Evolutionary conservation across 2,329 filamentous ascomycete genomes (phyloP).

Genomic region (Trichoderma koningiopsis): DNA sequence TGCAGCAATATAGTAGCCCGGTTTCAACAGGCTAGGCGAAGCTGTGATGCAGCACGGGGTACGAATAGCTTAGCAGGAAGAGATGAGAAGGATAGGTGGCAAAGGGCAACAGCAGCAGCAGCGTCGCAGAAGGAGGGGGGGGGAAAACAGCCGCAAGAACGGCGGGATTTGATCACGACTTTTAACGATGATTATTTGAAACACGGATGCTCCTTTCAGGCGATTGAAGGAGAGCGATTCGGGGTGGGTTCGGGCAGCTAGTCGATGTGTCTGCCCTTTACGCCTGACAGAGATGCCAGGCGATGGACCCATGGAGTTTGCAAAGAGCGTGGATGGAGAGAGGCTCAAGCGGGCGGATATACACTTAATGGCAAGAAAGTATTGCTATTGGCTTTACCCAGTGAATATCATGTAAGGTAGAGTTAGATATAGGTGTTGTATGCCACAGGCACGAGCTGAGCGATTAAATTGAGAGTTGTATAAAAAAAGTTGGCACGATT

Average conservation of each 20-base stretch:
- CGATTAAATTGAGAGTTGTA: not conserved
- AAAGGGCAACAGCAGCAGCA: not conserved
- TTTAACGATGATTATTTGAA: constrained; percentile 11
- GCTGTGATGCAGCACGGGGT: not conserved
- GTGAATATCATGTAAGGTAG: not conserved
- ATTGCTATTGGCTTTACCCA: constrained; percentile 5
- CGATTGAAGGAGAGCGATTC: not conserved
- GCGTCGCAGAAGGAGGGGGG: constrained; percentile 19
- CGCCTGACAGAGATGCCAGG: not conserved
- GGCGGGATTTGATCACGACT: not conserved
- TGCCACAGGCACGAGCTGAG: not conserved
- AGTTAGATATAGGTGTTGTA: constrained; percentile 10
- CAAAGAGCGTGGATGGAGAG: not conserved
- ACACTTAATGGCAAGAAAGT: not conserved
- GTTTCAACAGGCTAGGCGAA: not conserved
- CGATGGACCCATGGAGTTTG: constrained; percentile 6
- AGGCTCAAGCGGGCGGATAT: not conserved
- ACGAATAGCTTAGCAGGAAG: not conserved
- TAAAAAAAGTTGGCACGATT: not conserved
- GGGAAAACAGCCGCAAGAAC: not conserved
- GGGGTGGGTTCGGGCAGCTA: not conserved
- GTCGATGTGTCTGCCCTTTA: not conserved
- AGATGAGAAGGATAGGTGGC: not conserved
- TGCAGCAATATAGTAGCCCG: not conserved
- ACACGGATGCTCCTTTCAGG: not conserved